Evolutionary conservation across 805 yeast species (phyloP).

Genomic region (Sugiyamaella mastotermitis): DNA sequence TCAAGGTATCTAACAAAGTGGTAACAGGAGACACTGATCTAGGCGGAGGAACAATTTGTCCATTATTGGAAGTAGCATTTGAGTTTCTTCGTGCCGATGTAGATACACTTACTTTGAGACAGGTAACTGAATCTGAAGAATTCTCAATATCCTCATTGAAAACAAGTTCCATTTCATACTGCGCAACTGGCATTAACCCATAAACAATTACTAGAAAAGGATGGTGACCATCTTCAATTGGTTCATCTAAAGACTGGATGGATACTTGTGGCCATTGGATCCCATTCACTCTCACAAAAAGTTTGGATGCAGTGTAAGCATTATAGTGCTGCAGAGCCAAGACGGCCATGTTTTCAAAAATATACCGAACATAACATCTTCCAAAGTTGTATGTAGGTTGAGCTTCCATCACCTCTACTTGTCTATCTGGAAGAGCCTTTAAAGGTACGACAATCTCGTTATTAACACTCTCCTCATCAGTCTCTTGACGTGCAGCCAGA

Average conservation of each 20-base stretch:
- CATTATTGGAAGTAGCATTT: not conserved
- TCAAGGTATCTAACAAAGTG: slow-evolving; percentile 58
- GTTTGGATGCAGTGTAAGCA: slow-evolving; percentile 29
- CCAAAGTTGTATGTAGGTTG: slow-evolving; percentile 7
- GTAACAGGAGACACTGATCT: slow-evolving; percentile 51
- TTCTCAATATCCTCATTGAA: slow-evolving; percentile 14
- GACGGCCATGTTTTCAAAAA: slow-evolving; percentile 29
- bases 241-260: slow-evolving; percentile 26
- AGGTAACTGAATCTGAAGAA: not conserved
- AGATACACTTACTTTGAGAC: slow-evolving; percentile 10
- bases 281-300: slow-evolving; percentile 47
- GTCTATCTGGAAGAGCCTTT: slow-evolving; percentile 1
- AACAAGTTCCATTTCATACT: slow-evolving; percentile 51
- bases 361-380: slow-evolving; percentile 25
- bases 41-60: slow-evolving; percentile 21
- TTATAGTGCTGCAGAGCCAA: slow-evolving; percentile 24
- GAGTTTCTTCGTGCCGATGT: slow-evolving; percentile 9
- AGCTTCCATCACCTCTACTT: not conserved
- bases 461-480: slow-evolving; percentile 6
- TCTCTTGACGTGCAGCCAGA: slow-evolving; percentile 29
- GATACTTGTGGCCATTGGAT: slow-evolving; percentile 64
- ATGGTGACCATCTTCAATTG: slow-evolving; percentile 10
- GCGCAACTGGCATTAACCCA: slow-evolving; percentile 59
- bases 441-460: slow-evolving; percentile 8
- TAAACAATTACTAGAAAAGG: slow-evolving; percentile 48